phyloP scores from a whole-genome alignment of 352 stramenopile species.

The Globisporangium paroecandrum region DNA sequence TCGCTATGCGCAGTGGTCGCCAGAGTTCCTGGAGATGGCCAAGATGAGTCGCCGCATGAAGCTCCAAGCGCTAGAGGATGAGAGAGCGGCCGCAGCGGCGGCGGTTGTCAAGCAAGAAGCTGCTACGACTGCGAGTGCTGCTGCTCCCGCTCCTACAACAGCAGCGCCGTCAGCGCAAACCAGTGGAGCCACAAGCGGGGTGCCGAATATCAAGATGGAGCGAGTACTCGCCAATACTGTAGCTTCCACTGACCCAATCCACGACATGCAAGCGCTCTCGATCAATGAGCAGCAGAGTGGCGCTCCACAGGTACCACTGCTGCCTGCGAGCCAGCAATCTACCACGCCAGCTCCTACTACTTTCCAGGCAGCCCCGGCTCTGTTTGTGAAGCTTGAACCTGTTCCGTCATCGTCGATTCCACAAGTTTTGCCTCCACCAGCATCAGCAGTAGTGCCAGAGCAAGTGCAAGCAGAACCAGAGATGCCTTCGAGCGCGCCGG shows the following conservation, averaged over 20 bases:
- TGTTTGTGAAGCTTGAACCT: not conserved
- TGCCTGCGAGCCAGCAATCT: not conserved
- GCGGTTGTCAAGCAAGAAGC: slow-evolving; percentile 6
- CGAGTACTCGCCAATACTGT: not conserved
- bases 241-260: slow-evolving; percentile 6
- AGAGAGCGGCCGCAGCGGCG: not conserved
- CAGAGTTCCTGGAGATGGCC: slow-evolving; percentile 38
- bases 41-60: slow-evolving; percentile 30
- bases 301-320: not conserved
- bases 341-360: slow-evolving; percentile 27
- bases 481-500: not conserved
- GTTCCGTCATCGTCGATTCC: not conserved
- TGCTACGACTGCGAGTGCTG: not conserved
- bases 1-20: slow-evolving; percentile 43
- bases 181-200: not conserved
- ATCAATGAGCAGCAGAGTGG: slow-evolving; percentile 17
- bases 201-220: slow-evolving; percentile 23
- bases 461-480: not conserved
- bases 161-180: not conserved
- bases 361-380: not conserved
- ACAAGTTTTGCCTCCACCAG: not conserved
- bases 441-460: not conserved
- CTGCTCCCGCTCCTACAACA: not conserved
- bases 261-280: slow-evolving; percentile 15
- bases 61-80: slow-evolving; percentile 14